Conservation (phyloP, 2,329 filamentous ascomycete species). For the Dactylonectria estremocensis region DNA sequence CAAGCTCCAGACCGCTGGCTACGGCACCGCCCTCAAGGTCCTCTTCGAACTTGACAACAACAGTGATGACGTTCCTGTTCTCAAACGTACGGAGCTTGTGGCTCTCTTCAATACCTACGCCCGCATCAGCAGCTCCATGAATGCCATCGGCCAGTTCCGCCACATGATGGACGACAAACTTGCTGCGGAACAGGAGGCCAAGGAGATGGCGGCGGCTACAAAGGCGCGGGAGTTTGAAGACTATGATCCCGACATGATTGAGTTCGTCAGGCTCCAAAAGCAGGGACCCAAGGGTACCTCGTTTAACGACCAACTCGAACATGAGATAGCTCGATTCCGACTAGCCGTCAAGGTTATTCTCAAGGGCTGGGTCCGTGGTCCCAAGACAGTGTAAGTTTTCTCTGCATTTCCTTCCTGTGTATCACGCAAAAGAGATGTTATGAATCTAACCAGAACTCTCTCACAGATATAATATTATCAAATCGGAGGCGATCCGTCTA, state of each 20-base stretch:
- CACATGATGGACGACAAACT: conserved; percentile 62
- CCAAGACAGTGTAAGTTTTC: conserved; percentile 76
- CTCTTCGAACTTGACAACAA: conserved; percentile 91
- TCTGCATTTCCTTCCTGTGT: background rate
- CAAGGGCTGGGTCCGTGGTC: conserved; percentile 78
- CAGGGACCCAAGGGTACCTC: conserved; percentile 51
- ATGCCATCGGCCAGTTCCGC: conserved; percentile 81
- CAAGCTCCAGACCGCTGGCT: conserved; percentile 94
- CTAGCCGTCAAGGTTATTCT: conserved; percentile 77
- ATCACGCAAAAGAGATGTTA: background rate
- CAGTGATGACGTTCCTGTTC: conserved; percentile 74
- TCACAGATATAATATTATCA: conserved; percentile 60
- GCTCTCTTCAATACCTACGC: conserved; percentile 95
- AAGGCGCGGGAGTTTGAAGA: conserved; percentile 55
- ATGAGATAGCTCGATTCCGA: conserved; percentile 76
- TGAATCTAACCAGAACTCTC: background rate
- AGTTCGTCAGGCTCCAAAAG: conserved; percentile 52
- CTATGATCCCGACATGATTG: conserved; percentile 59
- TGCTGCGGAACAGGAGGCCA: conserved; percentile 46
- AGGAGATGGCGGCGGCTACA: conserved; percentile 51
- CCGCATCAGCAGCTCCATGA: conserved; percentile 85
- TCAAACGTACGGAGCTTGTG: conserved; percentile 93
- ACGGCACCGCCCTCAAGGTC: conserved; percentile 94
- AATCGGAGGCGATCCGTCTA: conserved; percentile 61
- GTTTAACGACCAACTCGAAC: conserved; percentile 70